Conservation (phyloP, 805 yeast species). For the Isabelozyma heimii region DNA sequence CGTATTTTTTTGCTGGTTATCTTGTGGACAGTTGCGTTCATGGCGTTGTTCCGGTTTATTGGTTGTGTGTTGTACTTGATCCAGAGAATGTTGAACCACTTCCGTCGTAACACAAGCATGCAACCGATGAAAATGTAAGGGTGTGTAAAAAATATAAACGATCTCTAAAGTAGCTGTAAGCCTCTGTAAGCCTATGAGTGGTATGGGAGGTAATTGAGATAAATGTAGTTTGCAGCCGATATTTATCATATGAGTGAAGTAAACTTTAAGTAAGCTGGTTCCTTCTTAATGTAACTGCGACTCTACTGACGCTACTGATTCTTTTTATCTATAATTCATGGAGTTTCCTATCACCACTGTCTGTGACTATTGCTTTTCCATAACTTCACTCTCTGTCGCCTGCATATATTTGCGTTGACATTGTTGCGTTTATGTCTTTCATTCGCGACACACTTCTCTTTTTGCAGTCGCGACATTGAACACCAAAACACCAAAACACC, state of each 20-base stretch:
- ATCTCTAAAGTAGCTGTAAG: too few relatives aligned
- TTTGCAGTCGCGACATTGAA: not conserved
- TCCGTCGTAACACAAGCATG: conserved; percentile 12
- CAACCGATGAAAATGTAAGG: not conserved
- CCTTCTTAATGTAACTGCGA: too few relatives aligned
- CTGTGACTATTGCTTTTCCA: too few relatives aligned
- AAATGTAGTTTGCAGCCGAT: too few relatives aligned
- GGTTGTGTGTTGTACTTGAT: conserved; percentile 52
- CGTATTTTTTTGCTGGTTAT: conserved; percentile 49
- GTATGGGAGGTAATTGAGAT: too few relatives aligned
- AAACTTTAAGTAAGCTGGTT: too few relatives aligned
- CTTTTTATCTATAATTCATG: too few relatives aligned
- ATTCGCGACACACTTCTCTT: not conserved
- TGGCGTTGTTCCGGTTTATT: conserved; percentile 54
- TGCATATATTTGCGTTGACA: not conserved
- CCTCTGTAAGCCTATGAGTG: too few relatives aligned
- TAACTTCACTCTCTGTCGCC: too few relatives aligned
- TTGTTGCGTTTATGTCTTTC: not conserved
- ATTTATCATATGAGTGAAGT: too few relatives aligned
- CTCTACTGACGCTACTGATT: too few relatives aligned
- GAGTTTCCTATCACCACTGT: too few relatives aligned
- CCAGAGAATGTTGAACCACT: conserved; percentile 26
- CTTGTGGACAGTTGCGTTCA: conserved; percentile 60
- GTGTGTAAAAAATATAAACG: not conserved
- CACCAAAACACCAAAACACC: not conserved